Base-by-base conservation (phyloP, 768 basidiomycete species). In the Scleroderma bovista region DNA sequence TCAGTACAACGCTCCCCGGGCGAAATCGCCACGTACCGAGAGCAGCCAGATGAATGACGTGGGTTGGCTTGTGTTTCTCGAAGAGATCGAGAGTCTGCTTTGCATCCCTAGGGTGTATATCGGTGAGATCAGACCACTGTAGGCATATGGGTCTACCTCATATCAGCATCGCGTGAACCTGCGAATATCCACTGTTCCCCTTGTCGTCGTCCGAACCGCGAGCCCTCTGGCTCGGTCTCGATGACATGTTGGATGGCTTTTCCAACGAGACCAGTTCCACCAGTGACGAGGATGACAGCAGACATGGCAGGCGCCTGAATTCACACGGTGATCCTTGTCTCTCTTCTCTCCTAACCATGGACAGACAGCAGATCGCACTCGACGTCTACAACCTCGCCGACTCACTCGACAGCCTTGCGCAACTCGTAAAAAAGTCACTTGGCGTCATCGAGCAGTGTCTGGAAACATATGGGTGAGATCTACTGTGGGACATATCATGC, bases 1-100 rank as follows among this genome's bases (percentile, higher is more conserved):
- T 54, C 49, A 24, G 34, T 48, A 24, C 40, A 4, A 33, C 40
- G 49, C 56, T 43, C 19, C 22, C 51, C 17, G 29, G 23, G 49
- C 31, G 26, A 22, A 19, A 12, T 40, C 15, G 33, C 13, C 16
- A 60, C 82, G n/a, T 60, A 92, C 90, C 91, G 37, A 92, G 79
- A 6, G 94, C 93, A 32, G 93, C 94, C 41, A 96, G 81, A 72
- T 97, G 95, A 61, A 98, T 96, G 59, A 97, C 92, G 77, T 94
- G 87, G 1, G 91, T 95, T 0, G 95, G 93, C 62, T 89, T 86
- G 72, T 96, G 84, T 70, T 92, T 93, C 59, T 90, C 86, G 57
- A 88, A 96, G 60, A 94, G 67, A 61, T 75, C 75, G 60, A 74
- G 71, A 36, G 92, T 85, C 65, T 84, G 80, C 52, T 71, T 77